Base-by-base conservation (phyloP, 768 basidiomycete species). In the Hirschioporus abietinus region DNA sequence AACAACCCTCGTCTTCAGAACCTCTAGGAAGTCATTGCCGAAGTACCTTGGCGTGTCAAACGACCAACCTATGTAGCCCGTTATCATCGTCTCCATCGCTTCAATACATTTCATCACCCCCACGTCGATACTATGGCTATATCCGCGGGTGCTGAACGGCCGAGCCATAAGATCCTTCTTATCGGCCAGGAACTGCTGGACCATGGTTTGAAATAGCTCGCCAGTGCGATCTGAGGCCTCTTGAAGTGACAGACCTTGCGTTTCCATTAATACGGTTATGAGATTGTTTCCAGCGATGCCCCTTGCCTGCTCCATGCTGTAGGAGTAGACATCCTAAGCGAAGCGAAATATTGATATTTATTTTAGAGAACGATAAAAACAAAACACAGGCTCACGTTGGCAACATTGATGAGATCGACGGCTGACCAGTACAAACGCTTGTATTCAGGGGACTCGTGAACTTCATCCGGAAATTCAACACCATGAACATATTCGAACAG, bases 41-140 rank as follows among this genome's bases (percentile, higher is more conserved):
- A 91, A 90, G 77, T 91, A 90, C 36, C 87, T 81, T 70, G 83
- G 82, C 34, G 84, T 86, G 75, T 89, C 85, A 74, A 91, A 89
- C 72, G 86, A 86, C 88, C 88, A 88, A 66, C 80, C 81, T 64
- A 88, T 76, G 76, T 88, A 89, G 27, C 87, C 88, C 71, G 83
- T 78, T 66, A 86, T 79, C 87, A 87, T 89, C 69, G 80, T 79
- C 65, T 84, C 84, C 64, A 87, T 77, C 5, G 82, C 84, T 63
- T 86, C 80, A 66, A 88, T 79, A 74, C 85, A 87, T 5, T 76
- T 79, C 42, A 25, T 52, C 36, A 65, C 64, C 61, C 77, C 74
- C 64, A 87, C 82, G 66, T 86, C 82, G 42, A 52, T 15, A 10
- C 42, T 20, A 10, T 20, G 15, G 20, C 42, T 52, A 15, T 52